A percentile compares a stretch with the other conserved stretches of the same genome.
phyloP scores from a whole-genome alignment of 257 asterid species.

The Cruciata laevipes region DNA sequence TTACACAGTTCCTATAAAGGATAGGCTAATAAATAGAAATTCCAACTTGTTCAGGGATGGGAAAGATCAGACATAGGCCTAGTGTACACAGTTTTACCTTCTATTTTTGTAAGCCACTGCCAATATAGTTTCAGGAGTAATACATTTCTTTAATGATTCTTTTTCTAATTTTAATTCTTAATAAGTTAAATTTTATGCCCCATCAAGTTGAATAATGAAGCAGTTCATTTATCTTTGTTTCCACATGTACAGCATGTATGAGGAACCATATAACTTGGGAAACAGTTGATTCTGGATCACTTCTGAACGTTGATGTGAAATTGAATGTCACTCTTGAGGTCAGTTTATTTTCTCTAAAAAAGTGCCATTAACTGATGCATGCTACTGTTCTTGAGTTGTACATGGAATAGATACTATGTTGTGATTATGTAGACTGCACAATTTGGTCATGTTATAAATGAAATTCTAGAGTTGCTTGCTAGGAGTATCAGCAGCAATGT shows the following conservation, averaged over 20 bases:
- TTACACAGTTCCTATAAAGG: background rate
- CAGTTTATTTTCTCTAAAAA: background rate
- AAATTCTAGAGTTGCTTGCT: background rate
- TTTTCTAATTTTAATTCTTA: background rate
- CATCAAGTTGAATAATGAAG: background rate
- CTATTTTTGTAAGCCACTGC: background rate
- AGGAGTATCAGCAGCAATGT: background rate
- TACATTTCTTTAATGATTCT: background rate
- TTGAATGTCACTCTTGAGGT: slow-evolving; percentile 41
- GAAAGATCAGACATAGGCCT: background rate
- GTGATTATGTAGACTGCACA: background rate
- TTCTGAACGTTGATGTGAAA: slow-evolving; percentile 60
- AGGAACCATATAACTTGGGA: slow-evolving; percentile 70
- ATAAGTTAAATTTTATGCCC: background rate
- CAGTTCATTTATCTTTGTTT: background rate
- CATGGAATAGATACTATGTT: background rate
- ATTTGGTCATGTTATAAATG: background rate
- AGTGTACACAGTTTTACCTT: background rate
- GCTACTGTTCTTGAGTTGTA: background rate
- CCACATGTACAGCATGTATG: slow-evolving; percentile 60
- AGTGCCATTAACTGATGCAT: background rate
- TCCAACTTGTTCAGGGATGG: background rate
- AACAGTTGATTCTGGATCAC: slow-evolving; percentile 38
- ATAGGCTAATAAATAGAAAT: background rate
- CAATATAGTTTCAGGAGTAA: too few relatives aligned